phyloP scores from a whole-genome alignment of 2,329 filamentous ascomycete species.

The Aspergillus sp. region DNA sequence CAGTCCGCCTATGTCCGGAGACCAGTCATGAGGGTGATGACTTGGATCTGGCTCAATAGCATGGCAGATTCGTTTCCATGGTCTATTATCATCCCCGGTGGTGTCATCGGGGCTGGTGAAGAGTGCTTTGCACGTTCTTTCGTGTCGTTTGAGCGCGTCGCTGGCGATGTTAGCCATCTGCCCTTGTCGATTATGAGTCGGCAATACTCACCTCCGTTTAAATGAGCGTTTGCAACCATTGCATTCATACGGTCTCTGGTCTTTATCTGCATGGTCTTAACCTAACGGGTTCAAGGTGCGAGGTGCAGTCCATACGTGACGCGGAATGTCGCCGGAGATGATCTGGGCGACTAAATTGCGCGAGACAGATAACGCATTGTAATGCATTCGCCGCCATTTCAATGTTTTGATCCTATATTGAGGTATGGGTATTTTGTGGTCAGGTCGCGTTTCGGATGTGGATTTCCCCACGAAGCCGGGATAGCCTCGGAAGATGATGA shows the following conservation, averaged over 20 bases:
- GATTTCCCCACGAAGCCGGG: background rate
- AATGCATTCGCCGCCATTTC: background rate
- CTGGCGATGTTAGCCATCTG: constrained; percentile 3
- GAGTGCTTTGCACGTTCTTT: constrained; percentile 14
- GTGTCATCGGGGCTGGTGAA: constrained; percentile 3
- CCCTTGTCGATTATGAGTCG: too few relatives aligned
- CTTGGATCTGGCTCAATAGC: background rate
- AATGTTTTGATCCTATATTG: background rate
- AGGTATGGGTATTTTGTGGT: background rate
- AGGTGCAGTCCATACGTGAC: constrained; percentile 11
- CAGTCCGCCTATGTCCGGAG: background rate
- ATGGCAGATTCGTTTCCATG: background rate
- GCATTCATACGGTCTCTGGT: background rate
- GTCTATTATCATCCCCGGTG: background rate
- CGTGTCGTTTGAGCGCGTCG: constrained; percentile 16
- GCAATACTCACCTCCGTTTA: background rate
- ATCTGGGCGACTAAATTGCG: constrained; percentile 15
- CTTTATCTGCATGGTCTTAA: background rate
- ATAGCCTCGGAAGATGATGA: background rate
- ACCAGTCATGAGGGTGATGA: background rate
- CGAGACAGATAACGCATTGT: constrained; percentile 9
- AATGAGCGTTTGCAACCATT: background rate
- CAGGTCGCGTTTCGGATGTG: background rate
- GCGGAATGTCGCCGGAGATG: constrained; percentile 15
- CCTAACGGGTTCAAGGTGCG: background rate